A percentile compares a stretch with the other conserved stretches of the same genome.
Conservation (phyloP, 352 stramenopile genomes). For the Phytophthora ramorum region DNA sequence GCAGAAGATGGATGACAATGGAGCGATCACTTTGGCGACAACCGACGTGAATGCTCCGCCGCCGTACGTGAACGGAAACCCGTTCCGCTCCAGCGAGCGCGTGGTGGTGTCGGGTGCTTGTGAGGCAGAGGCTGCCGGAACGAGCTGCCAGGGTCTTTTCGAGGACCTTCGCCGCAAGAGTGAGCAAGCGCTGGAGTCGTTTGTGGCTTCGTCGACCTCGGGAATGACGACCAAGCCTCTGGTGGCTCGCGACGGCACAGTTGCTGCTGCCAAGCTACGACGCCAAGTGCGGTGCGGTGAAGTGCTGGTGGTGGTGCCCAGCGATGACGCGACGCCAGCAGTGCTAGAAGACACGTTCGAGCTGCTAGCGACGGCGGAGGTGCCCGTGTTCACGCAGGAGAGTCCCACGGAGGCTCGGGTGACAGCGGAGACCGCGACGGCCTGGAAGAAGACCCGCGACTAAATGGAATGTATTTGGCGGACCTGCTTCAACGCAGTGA, state of each 20-base stretch:
- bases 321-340: conserved; percentile 36
- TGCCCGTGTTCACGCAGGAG: conserved; percentile 61
- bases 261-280: conserved; percentile 54
- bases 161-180: conserved; percentile 64
- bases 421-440: conserved; percentile 47
- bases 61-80: conserved; percentile 67
- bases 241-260: conserved; percentile 48
- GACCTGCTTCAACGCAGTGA: conserved; percentile 2
- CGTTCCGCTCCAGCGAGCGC: conserved; percentile 62
- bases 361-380: conserved; percentile 46
- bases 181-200: conserved; percentile 65
- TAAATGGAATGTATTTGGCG: conserved; percentile 23
- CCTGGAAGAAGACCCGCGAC: conserved; percentile 51
- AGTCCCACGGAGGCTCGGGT: conserved; percentile 63
- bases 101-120: conserved; percentile 38
- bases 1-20: conserved; percentile 74
- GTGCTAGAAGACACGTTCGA: conserved; percentile 51
- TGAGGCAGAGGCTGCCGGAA: conserved; percentile 2
- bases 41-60: conserved; percentile 75
- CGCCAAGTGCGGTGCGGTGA: conserved; percentile 60
- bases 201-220: conserved; percentile 49
- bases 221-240: conserved; percentile 26
- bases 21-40: conserved; percentile 65
- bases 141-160: conserved; percentile 50
- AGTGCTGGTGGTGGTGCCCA: conserved; percentile 63